Base-by-base conservation (phyloP, 805 yeast genomes). In the Teunomyces lycoperdinae region DNA sequence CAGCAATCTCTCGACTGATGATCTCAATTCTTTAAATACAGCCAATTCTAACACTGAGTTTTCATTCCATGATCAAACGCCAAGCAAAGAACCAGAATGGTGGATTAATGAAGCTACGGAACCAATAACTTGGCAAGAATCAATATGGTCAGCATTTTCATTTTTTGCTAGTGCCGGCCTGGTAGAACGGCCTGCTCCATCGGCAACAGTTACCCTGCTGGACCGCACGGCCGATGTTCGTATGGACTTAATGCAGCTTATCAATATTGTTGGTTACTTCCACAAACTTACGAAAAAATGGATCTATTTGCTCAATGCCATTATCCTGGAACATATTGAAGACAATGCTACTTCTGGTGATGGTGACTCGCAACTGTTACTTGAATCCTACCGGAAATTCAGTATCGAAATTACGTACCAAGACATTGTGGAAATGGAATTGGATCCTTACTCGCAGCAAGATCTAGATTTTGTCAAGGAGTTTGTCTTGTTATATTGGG, bases 121-220 rank as follows among this genome's bases (percentile, higher is more conserved):
- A 43, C 71, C 81, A 1, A 61, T 74, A 17, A 74, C 85, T 1
- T 76, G 87, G 78, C 70, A 73, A 46, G 84, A 81, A 54, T 69
- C 78, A 35, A 68, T 83, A 1, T 83, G 87, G 87, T 72, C 78
- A 46, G 90, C 90, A 0, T 77, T 87, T 49, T 69, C 86, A 16
- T 87, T 94, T 94, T 87, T 92, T 89, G 96, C 96, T 2, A 78
- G 87, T 28, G 92, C 94, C 1, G 96, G 94, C 7, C 86, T 83
- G 50, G 61, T 57, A 5, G 52, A 35, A 8, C 11, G 28, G 26
- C 26, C 39, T n/a, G 26, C 26, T 10, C n/a, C 26, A n/a, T 46
- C 26, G n/a, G 27, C 13, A 24, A 35, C 11, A 11, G 39, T 35
- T 5, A 26, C 39, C 9, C n/a, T 20, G 39, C 39, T 16, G 39